Base-by-base conservation (phyloP, 1,139 yeast species). In the Kodamaea fungicola region DNA sequence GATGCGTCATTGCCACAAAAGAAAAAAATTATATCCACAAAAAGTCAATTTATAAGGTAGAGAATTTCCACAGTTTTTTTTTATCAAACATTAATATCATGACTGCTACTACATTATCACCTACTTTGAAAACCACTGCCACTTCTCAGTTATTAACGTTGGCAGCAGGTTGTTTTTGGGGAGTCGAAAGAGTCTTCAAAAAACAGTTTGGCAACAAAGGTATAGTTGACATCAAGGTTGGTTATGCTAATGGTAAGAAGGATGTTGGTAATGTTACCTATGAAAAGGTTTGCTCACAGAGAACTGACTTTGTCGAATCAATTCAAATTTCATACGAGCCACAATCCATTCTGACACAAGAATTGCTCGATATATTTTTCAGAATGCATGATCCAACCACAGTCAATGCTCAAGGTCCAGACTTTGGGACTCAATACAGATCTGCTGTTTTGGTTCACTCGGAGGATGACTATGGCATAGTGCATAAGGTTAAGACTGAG, bases 101-200 rank as follows among this genome's bases (percentile, higher is more conserved):
- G 51, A 47, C 51, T 22, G 44, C 52, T 31, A 33, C 56, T 12
- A 43, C 57, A 12, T 43, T 63, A 8, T 70, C 76, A 2, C 67
- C 73, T 5, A 61, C 69, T 2, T 46, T 71, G 31, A 58, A 54
- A 35, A 60, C 63, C 9, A 62, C 72, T 2, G 32, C 65, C 6
- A 57, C 70, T 4, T 55, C 83, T 35, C 70, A 74, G 47, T 49
- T 80, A 27, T 58, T 81, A 38, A 83, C 89, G 0, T 59, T 83
- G 16, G 90, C 87, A 1, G 89, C 85, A 2, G 94, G 94, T 3
- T 90, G 98, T 57, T 92, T 89, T 70, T 90, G 97, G 97, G 96
- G 96, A 12, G 88, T 85, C 8, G 97, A 92, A 55, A 83, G 84
- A 51, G 80, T 90, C 28, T 89, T 78, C 64, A 67, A 82, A 44